Conservation (phyloP, 192 early-diverging fungal species). For the Phycomyces nitens region DNA sequence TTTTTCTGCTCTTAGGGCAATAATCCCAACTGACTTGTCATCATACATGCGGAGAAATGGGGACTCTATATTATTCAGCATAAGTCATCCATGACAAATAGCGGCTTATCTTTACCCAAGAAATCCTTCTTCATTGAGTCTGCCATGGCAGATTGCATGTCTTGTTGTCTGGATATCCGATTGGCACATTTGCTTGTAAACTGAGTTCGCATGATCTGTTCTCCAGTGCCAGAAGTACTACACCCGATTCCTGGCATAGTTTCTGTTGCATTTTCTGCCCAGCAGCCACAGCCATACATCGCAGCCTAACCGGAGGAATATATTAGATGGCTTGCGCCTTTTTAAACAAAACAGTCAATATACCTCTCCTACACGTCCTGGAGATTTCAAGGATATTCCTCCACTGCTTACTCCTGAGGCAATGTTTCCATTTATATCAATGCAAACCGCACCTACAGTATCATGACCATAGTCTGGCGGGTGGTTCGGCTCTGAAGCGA, state of each 20-base stretch:
- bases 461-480: slow-evolving; percentile 48
- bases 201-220: slow-evolving; percentile 78
- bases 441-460: slow-evolving; percentile 86
- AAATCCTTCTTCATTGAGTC: slow-evolving; percentile 27
- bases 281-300: slow-evolving; percentile 77
- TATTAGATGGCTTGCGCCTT: no score
- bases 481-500: background rate
- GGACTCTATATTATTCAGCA: slow-evolving; percentile 21
- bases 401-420: slow-evolving; percentile 81
- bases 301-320: slow-evolving; percentile 58
- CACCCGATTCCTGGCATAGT: slow-evolving; percentile 48
- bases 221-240: slow-evolving; percentile 75
- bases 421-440: slow-evolving; percentile 61
- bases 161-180: slow-evolving; percentile 13
- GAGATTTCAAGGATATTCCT: slow-evolving; percentile 79
- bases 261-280: slow-evolving; percentile 57
- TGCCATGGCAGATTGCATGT: slow-evolving; percentile 20
- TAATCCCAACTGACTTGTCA: slow-evolving; percentile 36
- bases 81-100: background rate
- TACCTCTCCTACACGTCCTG: slow-evolving; percentile 82
- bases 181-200: slow-evolving; percentile 61
- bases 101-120: slow-evolving; percentile 9
- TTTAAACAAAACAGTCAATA: no score
- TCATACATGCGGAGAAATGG: slow-evolving; percentile 22
- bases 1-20: slow-evolving; percentile 22